These are phyloP conservation scores for Glebionis coronaria DNA, from an alignment of 129 eudicot species.

Conservation along the genomic window DNA sequence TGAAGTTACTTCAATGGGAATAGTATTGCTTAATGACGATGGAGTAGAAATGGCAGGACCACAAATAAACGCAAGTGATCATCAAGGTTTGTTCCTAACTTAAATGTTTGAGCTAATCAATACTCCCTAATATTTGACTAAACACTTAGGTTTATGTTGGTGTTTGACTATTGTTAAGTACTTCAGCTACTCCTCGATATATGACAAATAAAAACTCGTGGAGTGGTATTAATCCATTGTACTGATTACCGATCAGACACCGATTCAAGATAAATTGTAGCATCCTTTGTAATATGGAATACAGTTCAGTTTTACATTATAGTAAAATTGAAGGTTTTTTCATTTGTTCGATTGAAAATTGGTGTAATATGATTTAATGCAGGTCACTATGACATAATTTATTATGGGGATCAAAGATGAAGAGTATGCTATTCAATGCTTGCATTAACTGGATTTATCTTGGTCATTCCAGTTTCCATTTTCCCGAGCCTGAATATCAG, in stretches of 20 bases:
- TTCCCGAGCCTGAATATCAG: no score
- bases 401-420: conserved; percentile 21
- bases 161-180: neutral
- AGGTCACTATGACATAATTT: no score
- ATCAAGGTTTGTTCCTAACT: conserved; percentile 50
- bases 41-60: conserved; percentile 73
- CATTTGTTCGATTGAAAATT: neutral
- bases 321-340: neutral
- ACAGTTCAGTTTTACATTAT: neutral
- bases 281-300: neutral
- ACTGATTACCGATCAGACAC: no score
- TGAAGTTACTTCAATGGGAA: conserved; percentile 56
- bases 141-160: no score
- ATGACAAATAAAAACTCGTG: no score
- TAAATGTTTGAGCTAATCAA: neutral
- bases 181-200: no score
- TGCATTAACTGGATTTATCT: neutral
- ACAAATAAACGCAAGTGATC: conserved; percentile 57
- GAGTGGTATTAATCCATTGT: no score
- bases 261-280: no score
- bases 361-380: no score
- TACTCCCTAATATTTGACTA: no score
- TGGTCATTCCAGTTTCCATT: neutral
- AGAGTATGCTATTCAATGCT: conserved; percentile 7
- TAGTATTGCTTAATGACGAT: conserved; percentile 56